Conservation (phyloP, 148 eudicot genomes). For the Cornus suecica region DNA sequence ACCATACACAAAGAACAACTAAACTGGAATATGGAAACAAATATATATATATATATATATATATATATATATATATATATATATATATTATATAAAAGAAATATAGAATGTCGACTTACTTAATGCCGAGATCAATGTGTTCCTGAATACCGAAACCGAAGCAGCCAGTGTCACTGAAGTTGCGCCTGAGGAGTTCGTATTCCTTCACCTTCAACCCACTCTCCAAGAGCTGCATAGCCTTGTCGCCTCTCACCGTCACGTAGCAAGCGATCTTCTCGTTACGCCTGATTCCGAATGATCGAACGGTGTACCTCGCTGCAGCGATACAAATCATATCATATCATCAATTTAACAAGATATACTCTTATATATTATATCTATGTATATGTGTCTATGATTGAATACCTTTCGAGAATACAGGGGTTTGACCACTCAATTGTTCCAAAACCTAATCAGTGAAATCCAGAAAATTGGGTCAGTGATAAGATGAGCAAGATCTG, state of each 20-base stretch:
- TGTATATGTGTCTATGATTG: no score
- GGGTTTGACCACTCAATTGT: conserved; percentile 77
- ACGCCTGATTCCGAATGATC: conserved; percentile 82
- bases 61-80: no score
- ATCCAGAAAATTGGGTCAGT: background rate
- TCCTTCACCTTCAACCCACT: conserved; percentile 86
- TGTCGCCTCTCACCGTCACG: conserved; percentile 76
- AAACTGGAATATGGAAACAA: no score
- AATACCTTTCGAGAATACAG: conserved; percentile 86
- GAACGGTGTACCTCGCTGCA: conserved; percentile 77
- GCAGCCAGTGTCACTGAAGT: conserved; percentile 84
- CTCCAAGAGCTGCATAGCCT: conserved; percentile 76
- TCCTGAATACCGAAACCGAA: conserved; percentile 82
- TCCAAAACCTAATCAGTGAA: conserved; percentile 51
- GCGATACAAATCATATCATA: background rate
- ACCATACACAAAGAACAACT: no score
- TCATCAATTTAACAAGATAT: background rate
- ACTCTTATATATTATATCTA: no score
- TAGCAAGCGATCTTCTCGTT: conserved; percentile 82
- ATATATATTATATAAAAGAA: background rate
- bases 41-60: no score
- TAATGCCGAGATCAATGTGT: conserved; percentile 84
- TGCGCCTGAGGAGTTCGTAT: conserved; percentile 60
- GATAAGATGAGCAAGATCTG: background rate
- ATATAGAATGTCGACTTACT: conserved; percentile 29